Evolutionary conservation across 2,329 filamentous ascomycete genomes (phyloP), one percentile per base, ranked within the genome.

Genomic region (Sporothrix protearum): DNA sequence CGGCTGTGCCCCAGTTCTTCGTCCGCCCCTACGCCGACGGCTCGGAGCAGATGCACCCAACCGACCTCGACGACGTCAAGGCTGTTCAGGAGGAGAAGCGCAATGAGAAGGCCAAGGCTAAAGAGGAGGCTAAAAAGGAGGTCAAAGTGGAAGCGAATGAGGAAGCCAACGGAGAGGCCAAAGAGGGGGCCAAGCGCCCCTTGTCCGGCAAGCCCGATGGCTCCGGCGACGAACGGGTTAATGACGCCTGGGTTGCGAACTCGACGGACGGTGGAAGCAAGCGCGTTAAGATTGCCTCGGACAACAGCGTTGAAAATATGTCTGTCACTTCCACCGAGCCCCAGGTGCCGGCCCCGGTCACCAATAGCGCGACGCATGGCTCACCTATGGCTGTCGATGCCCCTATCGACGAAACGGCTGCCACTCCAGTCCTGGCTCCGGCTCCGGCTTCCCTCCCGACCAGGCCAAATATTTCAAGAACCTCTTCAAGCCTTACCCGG

Each of bases 21-120:
- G 87, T 97, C 12, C 89, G 87, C 77, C 81, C 84, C 5, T 98
- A 97, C 78, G 78, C 78, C 3, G 86, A 89, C 36, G 88, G 91
- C 42, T 88, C 91, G 45, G 89, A 96, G 81, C 94, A 98, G 81
- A 89, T 98, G 81, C 91, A 97, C 3, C 88, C 91, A 73, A 99
- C 96, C 0, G 96, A 99, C 79, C 78, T 96, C 71, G 92, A 97
- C 76, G 82, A 86, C 68, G 81, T 95, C 73, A 83, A 84, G 73
- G 55, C 71, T 71, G 30, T 30, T 25, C 67, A 69, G 14, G 33
- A 42, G 10, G 69, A 61, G 22, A 61, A 64, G 42, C 39, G 28
- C 25, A 28, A 22, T n/a, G 22, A 19, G 12, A 51, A 66, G 9
- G 63, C 30, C 12, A 33, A 63, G 51, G 55, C 30, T 3, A 22